Evolutionary conservation across 495 filamentous ascomycete genomes (phyloP).

Genomic region (Podospora tetraspora): DNA sequence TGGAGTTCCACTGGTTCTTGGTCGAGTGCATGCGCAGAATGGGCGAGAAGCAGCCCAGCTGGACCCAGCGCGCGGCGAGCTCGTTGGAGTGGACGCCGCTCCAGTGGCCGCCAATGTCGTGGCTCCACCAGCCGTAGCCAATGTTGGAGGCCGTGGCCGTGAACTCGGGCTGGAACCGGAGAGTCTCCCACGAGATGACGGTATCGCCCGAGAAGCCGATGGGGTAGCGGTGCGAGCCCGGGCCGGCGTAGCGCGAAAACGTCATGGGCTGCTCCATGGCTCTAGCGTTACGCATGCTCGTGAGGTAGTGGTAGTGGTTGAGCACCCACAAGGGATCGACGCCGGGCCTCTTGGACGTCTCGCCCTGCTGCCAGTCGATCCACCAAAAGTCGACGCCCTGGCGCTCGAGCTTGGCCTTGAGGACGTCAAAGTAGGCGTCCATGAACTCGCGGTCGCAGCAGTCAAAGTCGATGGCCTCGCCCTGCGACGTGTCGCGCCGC

Average conservation of each 20-base stretch:
- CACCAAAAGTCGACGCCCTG: slow-evolving; percentile 55
- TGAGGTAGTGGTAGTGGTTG: slow-evolving; percentile 56
- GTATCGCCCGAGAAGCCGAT: slow-evolving; percentile 59
- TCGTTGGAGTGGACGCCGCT: slow-evolving; percentile 49
- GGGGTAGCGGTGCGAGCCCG: slow-evolving; percentile 56
- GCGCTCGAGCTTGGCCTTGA: slow-evolving; percentile 47
- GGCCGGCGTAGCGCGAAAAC: slow-evolving; percentile 54
- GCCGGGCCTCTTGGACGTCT: slow-evolving; percentile 44
- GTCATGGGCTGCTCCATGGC: slow-evolving; percentile 28
- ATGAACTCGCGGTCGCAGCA: slow-evolving; percentile 45
- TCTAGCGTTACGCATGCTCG: slow-evolving; percentile 33
- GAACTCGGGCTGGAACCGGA: slow-evolving; percentile 58
- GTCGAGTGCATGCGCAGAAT: slow-evolving; percentile 54
- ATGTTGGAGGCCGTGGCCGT: slow-evolving; percentile 59
- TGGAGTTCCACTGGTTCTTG: slow-evolving; percentile 46
- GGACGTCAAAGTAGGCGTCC: slow-evolving; percentile 53
- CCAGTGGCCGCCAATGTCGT: slow-evolving; percentile 58
- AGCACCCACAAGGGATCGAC: slow-evolving; percentile 59
- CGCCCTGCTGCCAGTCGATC: slow-evolving; percentile 61
- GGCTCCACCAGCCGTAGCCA: slow-evolving; percentile 61
- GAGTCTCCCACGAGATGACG: slow-evolving; percentile 49
- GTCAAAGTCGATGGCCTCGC: slow-evolving; percentile 51
- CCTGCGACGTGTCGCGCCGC: slow-evolving; percentile 37
- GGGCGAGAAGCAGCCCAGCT: slow-evolving; percentile 53
- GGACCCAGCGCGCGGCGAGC: slow-evolving; percentile 52